Evolutionary conservation across 768 basidiomycete genomes (phyloP).

Genomic region (button mushroom (Agaricus bisporus)): DNA sequence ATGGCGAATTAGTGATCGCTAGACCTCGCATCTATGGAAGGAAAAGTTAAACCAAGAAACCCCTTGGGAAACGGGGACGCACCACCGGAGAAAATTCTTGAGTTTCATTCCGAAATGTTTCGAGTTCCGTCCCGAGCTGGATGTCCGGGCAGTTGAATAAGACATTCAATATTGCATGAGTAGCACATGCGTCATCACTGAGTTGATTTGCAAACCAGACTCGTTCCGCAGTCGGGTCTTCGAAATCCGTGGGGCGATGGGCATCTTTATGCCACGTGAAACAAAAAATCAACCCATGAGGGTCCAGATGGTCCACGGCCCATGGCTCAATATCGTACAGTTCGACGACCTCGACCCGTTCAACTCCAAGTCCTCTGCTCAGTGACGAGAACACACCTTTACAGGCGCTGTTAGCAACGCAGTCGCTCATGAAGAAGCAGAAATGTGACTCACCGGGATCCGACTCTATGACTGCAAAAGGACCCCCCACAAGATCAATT

Average conservation of each 20-base stretch:
- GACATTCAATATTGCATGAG: constrained; percentile 56
- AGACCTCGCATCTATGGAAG: constrained; percentile 53
- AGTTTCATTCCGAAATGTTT: constrained; percentile 43
- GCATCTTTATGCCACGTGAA: constrained; percentile 50
- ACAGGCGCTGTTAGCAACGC: not conserved
- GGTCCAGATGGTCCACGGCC: constrained; percentile 54
- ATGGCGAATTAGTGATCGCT: constrained; percentile 49
- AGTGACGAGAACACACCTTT: constrained; percentile 56
- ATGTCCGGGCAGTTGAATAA: constrained; percentile 49
- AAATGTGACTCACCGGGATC: constrained; percentile 33
- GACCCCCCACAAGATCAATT: constrained; percentile 51
- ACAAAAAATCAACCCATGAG: constrained; percentile 58
- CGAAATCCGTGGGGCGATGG: constrained; percentile 38
- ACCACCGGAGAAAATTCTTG: constrained; percentile 53
- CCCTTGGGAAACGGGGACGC: constrained; percentile 16
- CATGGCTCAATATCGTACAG: constrained; percentile 59
- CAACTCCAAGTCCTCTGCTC: constrained; percentile 46
- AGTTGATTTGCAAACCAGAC: constrained; percentile 71
- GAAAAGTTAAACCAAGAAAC: not conserved
- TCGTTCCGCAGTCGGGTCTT: constrained; percentile 46
- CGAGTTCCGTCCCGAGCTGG: constrained; percentile 40
- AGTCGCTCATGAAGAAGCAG: not conserved
- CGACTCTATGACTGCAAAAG: constrained; percentile 58
- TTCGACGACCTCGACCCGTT: constrained; percentile 48
- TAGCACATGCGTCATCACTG: constrained; percentile 60